Evolutionary conservation across 2,329 filamentous ascomycete genomes (phyloP).

Genomic region (Biscogniauxia marginata): DNA sequence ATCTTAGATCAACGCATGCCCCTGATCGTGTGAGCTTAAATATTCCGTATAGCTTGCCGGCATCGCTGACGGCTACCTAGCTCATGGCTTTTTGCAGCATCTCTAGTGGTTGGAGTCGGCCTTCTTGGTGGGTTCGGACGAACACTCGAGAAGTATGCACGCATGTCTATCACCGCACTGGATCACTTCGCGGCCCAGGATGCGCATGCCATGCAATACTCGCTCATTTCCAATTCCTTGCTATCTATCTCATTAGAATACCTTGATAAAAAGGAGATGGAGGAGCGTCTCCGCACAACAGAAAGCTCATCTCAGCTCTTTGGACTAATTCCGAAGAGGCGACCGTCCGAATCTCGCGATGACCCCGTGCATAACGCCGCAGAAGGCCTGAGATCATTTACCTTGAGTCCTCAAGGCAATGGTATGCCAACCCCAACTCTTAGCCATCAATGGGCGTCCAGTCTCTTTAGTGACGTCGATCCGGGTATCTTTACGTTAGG

Average conservation of each 20-base stretch:
- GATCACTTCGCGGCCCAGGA: slow-evolving; percentile 50
- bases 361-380: not conserved
- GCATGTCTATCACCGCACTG: slow-evolving; percentile 46
- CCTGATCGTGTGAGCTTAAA: slow-evolving; percentile 46
- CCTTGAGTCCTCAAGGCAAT: not conserved
- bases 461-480: slow-evolving; percentile 16
- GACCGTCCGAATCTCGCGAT: no score
- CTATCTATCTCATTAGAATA: slow-evolving; percentile 45
- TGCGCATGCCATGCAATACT: slow-evolving; percentile 52
- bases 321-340: slow-evolving; percentile 45
- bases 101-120: slow-evolving; percentile 51
- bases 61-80: slow-evolving; percentile 27
- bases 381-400: not conserved
- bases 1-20: slow-evolving; percentile 46
- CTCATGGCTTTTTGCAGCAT: slow-evolving; percentile 54
- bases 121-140: slow-evolving; percentile 52
- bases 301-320: slow-evolving; percentile 53
- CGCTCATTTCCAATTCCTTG: slow-evolving; percentile 51
- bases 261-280: slow-evolving; percentile 46
- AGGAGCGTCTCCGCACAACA: slow-evolving; percentile 45
- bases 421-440: not conserved
- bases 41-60: not conserved
- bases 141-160: slow-evolving; percentile 49
- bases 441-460: not conserved
- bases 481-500: slow-evolving; percentile 25